These are phyloP conservation scores for Hirsutella minnesotensis DNA, from an alignment of 2,329 filamentous ascomycete species.

Conservation along the genomic window DNA sequence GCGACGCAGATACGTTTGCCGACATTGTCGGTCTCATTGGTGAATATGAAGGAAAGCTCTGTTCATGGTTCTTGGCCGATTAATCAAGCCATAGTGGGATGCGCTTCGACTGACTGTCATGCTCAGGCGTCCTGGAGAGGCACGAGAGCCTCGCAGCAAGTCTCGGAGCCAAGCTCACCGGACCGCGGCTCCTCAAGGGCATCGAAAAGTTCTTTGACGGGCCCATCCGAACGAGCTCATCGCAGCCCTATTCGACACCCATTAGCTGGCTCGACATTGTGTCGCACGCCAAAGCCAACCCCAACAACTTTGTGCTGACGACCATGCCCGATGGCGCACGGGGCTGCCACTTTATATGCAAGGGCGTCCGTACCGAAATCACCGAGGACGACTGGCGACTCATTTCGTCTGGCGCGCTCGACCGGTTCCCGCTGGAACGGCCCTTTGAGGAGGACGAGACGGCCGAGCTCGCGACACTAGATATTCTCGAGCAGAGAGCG, in stretches of 20 bases:
- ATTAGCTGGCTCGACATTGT: conserved; percentile 81
- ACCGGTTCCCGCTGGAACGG: conserved; percentile 65
- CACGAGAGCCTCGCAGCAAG: conserved; percentile 82
- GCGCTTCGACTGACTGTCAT: conserved; percentile 9
- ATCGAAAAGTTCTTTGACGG: conserved; percentile 81
- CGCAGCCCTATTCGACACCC: conserved; percentile 39
- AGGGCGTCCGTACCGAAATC: conserved; percentile 73
- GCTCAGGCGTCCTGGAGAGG: conserved; percentile 59
- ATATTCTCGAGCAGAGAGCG: conserved; percentile 71
- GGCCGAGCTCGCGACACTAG: conserved; percentile 71
- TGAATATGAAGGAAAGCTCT: conserved; percentile 56
- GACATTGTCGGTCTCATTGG: conserved; percentile 61
- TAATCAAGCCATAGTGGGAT: no score
- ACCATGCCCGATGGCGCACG: conserved; percentile 56
- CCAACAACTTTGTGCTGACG: conserved; percentile 63
- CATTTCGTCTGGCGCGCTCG: conserved; percentile 70
- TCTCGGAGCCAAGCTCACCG: conserved; percentile 70
- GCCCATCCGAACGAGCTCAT: conserved; percentile 44
- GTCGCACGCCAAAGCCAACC: conserved; percentile 69
- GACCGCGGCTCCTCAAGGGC: conserved; percentile 71
- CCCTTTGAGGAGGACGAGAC: conserved; percentile 78
- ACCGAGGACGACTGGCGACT: conserved; percentile 79
- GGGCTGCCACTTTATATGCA: conserved; percentile 72
- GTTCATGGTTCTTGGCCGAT: not conserved
- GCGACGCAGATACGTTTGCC: conserved; percentile 54